Percentiles rank a stretch among this genome's conserved stretches.
phyloP scores from a whole-genome alignment of 345 rosid species.

The Noccaea bulbosa region DNA sequence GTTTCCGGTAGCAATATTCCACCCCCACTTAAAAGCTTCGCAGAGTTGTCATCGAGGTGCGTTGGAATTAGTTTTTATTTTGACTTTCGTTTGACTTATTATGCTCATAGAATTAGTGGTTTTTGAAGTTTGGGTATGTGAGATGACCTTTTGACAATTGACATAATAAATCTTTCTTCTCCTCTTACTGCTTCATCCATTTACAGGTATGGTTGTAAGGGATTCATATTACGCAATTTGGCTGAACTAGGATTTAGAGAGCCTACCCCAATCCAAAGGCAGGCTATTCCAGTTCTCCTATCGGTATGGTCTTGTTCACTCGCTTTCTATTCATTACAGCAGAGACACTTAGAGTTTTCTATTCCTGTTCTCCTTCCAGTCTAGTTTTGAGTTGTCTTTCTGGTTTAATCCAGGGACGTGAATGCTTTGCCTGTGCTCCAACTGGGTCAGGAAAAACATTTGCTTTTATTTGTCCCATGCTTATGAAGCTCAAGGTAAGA shows the following conservation, averaged over 20 bases:
- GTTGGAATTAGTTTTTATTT: constrained; percentile 14
- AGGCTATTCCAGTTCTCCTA: constrained; percentile 88
- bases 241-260: constrained; percentile 84
- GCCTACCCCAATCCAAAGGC: constrained; percentile 98
- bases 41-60: constrained; percentile 72
- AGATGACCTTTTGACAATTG: neutral
- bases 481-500: constrained; percentile 86
- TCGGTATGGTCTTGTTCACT: constrained; percentile 59
- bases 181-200: constrained; percentile 9
- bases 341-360: constrained; percentile 3
- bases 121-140: constrained; percentile 12
- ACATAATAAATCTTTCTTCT: constrained; percentile 16
- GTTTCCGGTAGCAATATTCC: constrained; percentile 79
- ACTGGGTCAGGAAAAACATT: constrained; percentile 97
- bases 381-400: constrained; percentile 25
- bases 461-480: constrained; percentile 91
- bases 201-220: constrained; percentile 70
- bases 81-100: constrained; percentile 14
- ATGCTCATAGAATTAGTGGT: constrained; percentile 16
- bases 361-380: neutral
- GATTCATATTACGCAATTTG: constrained; percentile 66
- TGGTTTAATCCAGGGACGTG: constrained; percentile 64
- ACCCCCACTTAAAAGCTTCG: constrained; percentile 71
- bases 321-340: neutral
- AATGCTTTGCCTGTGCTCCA: constrained; percentile 97